Evolutionary conservation across 805 yeast species (phyloP).

Genomic region (Saccharomycopsis fibuligera): DNA sequence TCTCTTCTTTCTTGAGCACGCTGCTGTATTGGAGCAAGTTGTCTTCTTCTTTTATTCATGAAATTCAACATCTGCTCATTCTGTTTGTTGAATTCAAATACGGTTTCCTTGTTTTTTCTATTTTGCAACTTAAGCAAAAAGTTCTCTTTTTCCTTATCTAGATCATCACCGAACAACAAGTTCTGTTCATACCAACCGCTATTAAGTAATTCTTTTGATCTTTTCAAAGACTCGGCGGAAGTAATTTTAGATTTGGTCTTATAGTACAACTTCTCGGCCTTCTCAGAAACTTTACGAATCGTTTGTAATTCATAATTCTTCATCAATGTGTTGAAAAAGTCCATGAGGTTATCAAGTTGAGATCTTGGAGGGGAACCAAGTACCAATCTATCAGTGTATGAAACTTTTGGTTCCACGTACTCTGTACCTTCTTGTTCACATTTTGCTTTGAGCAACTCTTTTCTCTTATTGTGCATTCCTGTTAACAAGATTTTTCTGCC

Average conservation of each 20-base stretch:
- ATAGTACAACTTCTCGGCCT: constrained; percentile 84
- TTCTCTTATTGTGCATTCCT: constrained; percentile 58
- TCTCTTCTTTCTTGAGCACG: constrained; percentile 66
- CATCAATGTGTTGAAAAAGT: constrained; percentile 57
- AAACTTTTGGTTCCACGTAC: constrained; percentile 49
- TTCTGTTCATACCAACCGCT: constrained; percentile 90
- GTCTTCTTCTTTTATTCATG: constrained; percentile 82
- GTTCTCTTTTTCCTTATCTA: constrained; percentile 64
- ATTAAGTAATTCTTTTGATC: constrained; percentile 67
- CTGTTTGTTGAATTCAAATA: constrained; percentile 76
- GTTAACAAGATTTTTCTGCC: constrained; percentile 76
- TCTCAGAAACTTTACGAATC: constrained; percentile 62
- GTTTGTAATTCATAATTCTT: constrained; percentile 61
- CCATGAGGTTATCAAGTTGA: constrained; percentile 65
- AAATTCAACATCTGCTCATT: constrained; percentile 69
- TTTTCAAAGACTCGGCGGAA: constrained; percentile 74
- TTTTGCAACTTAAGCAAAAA: constrained; percentile 68
- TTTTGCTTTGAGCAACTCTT: constrained; percentile 43
- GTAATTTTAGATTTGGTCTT: constrained; percentile 78
- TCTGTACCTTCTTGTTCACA: constrained; percentile 35
- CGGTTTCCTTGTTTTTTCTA: constrained; percentile 77
- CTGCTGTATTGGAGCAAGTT: constrained; percentile 81
- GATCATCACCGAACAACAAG: constrained; percentile 60
- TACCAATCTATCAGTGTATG: constrained; percentile 71
- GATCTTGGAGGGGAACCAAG: constrained; percentile 77